phyloP scores from a whole-genome alignment of 345 rosid species.

The Tarenaya hassleriana region DNA sequence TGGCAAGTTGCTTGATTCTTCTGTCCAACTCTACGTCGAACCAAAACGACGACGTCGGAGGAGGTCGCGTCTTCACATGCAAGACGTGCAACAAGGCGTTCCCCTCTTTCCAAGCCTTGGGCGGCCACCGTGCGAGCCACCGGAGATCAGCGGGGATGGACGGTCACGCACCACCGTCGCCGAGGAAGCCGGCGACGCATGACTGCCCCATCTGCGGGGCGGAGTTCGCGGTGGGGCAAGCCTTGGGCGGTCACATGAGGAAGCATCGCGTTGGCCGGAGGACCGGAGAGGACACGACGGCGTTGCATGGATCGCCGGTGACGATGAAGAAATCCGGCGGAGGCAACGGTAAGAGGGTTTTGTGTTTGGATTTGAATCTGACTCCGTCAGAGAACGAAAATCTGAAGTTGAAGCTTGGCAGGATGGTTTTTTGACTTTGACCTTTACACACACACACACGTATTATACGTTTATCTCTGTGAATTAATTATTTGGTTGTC shows the following conservation, averaged over 20 bases:
- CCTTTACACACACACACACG: no score
- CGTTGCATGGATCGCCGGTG: conserved; percentile 24
- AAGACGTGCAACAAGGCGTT: conserved; percentile 80
- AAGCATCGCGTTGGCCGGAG: conserved; percentile 45
- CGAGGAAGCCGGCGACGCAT: conserved; percentile 56
- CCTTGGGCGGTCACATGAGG: conserved; percentile 96
- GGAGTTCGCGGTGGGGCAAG: conserved; percentile 83
- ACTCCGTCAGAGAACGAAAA: conserved; percentile 49
- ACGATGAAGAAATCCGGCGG: conserved; percentile 49
- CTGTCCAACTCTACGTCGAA: conserved; percentile 43
- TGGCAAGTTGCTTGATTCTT: conserved; percentile 62
- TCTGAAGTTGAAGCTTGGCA: conserved; percentile 50
- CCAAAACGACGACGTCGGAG: conserved; percentile 19
- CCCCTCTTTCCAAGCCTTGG: conserved; percentile 80
- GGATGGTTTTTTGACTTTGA: conserved; percentile 27
- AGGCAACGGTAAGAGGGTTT: conserved; percentile 42
- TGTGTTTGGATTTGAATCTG: conserved; percentile 63
- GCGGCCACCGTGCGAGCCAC: conserved; percentile 94
- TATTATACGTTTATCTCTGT: no score
- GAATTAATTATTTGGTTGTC: background rate
- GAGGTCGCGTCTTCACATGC: conserved; percentile 51
- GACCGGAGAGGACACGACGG: conserved; percentile 2
- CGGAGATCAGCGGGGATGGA: conserved; percentile 40
- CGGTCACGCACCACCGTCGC: conserved; percentile 31
- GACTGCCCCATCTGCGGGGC: conserved; percentile 83